A percentile compares a stretch with the other conserved stretches of the same genome.
These are phyloP conservation scores for Rhizophora apiculata DNA, from an alignment of 345 rosid species.

Conservation along the genomic window DNA sequence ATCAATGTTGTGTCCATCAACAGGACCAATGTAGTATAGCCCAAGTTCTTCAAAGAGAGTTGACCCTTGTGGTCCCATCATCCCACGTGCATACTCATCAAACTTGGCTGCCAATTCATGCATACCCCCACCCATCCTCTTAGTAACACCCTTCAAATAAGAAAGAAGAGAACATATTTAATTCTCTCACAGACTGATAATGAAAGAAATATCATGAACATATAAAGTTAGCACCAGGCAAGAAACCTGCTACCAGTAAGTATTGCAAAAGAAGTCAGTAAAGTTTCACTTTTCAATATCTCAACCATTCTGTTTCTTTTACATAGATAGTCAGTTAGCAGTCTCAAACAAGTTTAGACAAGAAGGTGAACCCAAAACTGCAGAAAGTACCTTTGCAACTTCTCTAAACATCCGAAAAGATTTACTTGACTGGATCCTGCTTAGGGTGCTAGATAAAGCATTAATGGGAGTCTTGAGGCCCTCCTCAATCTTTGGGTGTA, in stretches of 20 bases:
- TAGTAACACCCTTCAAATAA: constrained; percentile 64
- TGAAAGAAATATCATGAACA: background rate
- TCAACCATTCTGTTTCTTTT: background rate
- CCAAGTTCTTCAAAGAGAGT: constrained; percentile 96
- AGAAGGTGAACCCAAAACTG: constrained; percentile 1
- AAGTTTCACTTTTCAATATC: constrained; percentile 5
- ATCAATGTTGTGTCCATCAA: constrained; percentile 88
- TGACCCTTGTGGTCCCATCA: constrained; percentile 88
- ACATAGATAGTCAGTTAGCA: background rate
- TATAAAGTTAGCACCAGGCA: background rate
- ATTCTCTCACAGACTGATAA: background rate
- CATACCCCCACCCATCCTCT: constrained; percentile 78
- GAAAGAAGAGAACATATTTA: background rate
- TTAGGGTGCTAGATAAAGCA: constrained; percentile 75
- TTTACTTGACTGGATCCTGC: constrained; percentile 87
- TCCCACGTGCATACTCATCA: constrained; percentile 95
- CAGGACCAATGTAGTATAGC: constrained; percentile 86
- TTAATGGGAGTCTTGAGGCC: constrained; percentile 71
- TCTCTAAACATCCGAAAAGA: constrained; percentile 78
- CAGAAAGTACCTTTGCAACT: constrained; percentile 65
- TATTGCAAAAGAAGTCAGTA: background rate
- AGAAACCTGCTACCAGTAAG: background rate
- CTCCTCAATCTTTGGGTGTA: constrained; percentile 70
- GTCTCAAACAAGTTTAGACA: background rate
- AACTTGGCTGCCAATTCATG: constrained; percentile 94